phyloP scores from a whole-genome alignment of 2,329 filamentous ascomycete genomes.

The Colletotrichum costaricense region DNA sequence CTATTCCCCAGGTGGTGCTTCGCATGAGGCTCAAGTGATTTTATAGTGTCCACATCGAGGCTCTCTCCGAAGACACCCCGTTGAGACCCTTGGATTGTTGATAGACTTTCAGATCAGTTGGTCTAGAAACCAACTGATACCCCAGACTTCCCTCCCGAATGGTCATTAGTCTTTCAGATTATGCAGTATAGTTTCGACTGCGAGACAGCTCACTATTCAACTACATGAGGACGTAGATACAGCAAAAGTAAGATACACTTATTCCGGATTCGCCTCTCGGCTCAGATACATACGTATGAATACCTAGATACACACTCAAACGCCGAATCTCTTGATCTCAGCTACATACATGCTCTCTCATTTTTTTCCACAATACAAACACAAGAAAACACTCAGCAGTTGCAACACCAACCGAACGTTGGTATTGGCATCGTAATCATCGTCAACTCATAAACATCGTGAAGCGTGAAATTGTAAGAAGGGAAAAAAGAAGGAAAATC shows the following conservation, averaged over 20 bases:
- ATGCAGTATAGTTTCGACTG: too few relatives aligned
- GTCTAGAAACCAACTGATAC: not conserved
- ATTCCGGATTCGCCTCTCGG: not conserved
- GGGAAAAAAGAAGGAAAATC: not conserved
- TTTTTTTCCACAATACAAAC: not conserved
- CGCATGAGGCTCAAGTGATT: too few relatives aligned
- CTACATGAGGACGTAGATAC: not conserved
- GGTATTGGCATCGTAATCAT: not conserved
- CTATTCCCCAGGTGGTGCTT: too few relatives aligned
- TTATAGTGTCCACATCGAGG: too few relatives aligned
- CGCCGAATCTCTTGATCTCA: not conserved
- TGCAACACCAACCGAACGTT: not conserved
- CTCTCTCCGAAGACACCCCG: too few relatives aligned
- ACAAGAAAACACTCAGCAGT: not conserved
- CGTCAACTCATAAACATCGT: slow-evolving; percentile 7
- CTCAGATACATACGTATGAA: not conserved
- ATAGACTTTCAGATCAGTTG: too few relatives aligned
- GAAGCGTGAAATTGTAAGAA: not conserved
- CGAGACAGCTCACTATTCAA: too few relatives aligned
- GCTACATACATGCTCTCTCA: not conserved
- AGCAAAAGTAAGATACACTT: not conserved
- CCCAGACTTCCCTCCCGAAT: not conserved
- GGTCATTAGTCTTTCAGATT: too few relatives aligned
- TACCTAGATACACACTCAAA: not conserved
- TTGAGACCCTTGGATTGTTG: too few relatives aligned